phyloP scores from a whole-genome alignment of 176 grass and related monocot genomes.

The Hordeum marinum region DNA sequence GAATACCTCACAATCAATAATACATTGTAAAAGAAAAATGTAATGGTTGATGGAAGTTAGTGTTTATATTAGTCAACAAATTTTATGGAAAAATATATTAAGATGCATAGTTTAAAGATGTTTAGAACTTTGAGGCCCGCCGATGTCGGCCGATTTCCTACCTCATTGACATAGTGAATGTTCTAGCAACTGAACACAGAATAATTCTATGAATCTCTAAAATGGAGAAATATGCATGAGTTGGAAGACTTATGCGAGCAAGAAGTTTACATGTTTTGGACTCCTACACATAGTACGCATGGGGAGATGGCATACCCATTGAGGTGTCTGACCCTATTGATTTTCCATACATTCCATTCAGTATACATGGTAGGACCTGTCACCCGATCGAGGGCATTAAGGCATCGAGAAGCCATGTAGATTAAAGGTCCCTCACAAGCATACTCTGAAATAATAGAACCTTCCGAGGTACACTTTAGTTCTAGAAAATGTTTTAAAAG shows the following conservation, averaged over 20 bases:
- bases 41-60: not conserved
- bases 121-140: not conserved
- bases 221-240: too few relatives aligned
- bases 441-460: too few relatives aligned
- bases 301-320: not conserved
- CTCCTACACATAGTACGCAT: too few relatives aligned
- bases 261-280: too few relatives aligned
- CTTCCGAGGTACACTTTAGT: too few relatives aligned
- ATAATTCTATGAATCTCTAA: not conserved
- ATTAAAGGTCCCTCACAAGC: not conserved
- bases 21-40: not conserved
- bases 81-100: not conserved
- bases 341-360: not conserved
- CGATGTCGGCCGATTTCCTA: not conserved
- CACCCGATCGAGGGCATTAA: not conserved
- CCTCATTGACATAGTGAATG: not conserved
- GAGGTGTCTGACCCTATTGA: not conserved
- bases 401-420: not conserved
- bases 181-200: not conserved
- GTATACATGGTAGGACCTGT: not conserved
- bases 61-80: not conserved
- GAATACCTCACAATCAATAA: not conserved
- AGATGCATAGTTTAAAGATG: not conserved
- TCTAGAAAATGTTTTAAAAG: too few relatives aligned
- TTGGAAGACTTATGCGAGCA: too few relatives aligned